Percentiles rank a stretch among this genome's conserved stretches.
Conservation (phyloP, 805 yeast genomes). For the Candida tallmaniae region DNA sequence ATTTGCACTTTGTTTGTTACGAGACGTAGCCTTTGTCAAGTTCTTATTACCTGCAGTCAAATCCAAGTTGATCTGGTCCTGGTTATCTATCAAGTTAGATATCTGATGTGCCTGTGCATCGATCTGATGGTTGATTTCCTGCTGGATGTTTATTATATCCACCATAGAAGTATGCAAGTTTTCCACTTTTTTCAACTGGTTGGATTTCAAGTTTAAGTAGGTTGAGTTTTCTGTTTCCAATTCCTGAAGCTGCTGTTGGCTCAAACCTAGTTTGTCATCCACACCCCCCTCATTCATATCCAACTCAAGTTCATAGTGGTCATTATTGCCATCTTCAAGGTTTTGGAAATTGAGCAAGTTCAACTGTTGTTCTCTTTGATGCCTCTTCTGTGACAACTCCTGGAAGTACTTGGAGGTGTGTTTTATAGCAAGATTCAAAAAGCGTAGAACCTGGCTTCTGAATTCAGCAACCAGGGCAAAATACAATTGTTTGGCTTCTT, state of each 20-base stretch:
- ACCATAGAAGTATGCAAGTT: slow-evolving; percentile 57
- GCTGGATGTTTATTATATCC: slow-evolving; percentile 72
- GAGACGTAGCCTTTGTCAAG: slow-evolving; percentile 60
- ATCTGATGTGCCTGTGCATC: slow-evolving; percentile 70
- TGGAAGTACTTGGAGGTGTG: slow-evolving; percentile 43
- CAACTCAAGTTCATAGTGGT: not conserved
- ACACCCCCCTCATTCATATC: slow-evolving; percentile 8
- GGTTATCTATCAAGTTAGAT: slow-evolving; percentile 56
- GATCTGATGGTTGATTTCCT: slow-evolving; percentile 70
- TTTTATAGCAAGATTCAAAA: slow-evolving; percentile 43
- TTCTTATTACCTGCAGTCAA: slow-evolving; percentile 68
- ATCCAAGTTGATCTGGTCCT: slow-evolving; percentile 61
- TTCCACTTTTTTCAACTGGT: slow-evolving; percentile 56
- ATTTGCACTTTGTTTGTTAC: slow-evolving; percentile 49
- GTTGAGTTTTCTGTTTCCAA: slow-evolving; percentile 58
- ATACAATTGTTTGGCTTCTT: slow-evolving; percentile 29
- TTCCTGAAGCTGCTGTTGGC: slow-evolving; percentile 55
- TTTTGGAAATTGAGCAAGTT: slow-evolving; percentile 38
- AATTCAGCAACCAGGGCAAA: slow-evolving; percentile 37
- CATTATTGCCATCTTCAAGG: slow-evolving; percentile 27
- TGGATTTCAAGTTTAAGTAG: slow-evolving; percentile 50
- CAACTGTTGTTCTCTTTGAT: slow-evolving; percentile 34
- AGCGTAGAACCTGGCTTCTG: slow-evolving; percentile 46
- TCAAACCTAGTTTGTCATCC: slow-evolving; percentile 20
- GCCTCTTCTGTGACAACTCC: slow-evolving; percentile 45